phyloP scores from a whole-genome alignment of 2,329 filamentous ascomycete genomes.

The Fusarium sp. region DNA sequence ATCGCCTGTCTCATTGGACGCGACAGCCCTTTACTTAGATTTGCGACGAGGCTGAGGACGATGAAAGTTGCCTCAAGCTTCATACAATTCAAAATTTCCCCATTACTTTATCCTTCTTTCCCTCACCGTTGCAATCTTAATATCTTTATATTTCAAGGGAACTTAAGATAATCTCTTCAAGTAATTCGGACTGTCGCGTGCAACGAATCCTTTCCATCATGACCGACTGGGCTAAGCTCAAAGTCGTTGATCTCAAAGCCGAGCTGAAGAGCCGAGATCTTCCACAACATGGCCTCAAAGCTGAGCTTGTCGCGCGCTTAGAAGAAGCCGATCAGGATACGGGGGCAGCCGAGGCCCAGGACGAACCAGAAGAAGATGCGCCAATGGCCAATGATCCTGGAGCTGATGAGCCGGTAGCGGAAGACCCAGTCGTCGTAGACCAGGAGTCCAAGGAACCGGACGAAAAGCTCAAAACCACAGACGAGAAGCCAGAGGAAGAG shows the following conservation, averaged over 20 bases:
- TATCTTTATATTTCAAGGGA: neutral
- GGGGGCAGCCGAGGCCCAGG: constrained; percentile 8
- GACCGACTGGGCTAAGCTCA: constrained; percentile 70
- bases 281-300: constrained; percentile 76
- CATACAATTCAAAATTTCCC: constrained; percentile 12
- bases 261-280: constrained; percentile 81
- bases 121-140: neutral
- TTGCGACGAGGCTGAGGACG: constrained; percentile 44
- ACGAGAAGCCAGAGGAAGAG: constrained; percentile 14
- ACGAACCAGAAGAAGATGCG: constrained; percentile 27
- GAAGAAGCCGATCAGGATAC: constrained; percentile 38
- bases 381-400: constrained; percentile 23
- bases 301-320: constrained; percentile 77
- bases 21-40: constrained; percentile 24
- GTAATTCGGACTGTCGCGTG: constrained; percentile 7
- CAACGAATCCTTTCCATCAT: constrained; percentile 51
- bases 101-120: neutral
- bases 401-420: constrained; percentile 13
- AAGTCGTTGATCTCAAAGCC: constrained; percentile 80
- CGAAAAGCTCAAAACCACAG: constrained; percentile 18
- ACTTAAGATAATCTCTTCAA: neutral
- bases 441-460: constrained; percentile 5
- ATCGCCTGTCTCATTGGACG: constrained; percentile 33
- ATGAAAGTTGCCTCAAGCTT: constrained; percentile 24
- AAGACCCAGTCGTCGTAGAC: constrained; percentile 3